phyloP scores from a whole-genome alignment of 2,329 filamentous ascomycete genomes.

The Lachnellula arida region DNA sequence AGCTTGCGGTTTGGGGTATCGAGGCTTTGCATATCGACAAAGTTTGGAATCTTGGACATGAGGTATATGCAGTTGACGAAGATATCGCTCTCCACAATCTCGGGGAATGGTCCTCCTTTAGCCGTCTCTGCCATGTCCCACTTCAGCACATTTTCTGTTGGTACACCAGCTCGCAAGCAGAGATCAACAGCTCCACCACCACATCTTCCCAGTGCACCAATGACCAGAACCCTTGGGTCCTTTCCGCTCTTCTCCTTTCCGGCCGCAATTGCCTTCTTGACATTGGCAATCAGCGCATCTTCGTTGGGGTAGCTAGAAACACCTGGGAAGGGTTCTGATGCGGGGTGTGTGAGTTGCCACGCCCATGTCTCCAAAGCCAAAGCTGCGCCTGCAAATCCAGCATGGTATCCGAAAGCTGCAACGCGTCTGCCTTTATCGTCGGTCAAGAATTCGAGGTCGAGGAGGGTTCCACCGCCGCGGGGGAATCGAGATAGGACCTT shows the following conservation, averaged over 20 bases:
- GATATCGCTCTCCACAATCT: conserved; percentile 71
- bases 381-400: conserved; percentile 69
- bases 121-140: conserved; percentile 77
- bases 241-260: conserved; percentile 63
- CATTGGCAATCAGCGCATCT: conserved; percentile 63
- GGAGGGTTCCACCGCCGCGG: conserved; percentile 68
- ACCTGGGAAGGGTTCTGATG: conserved; percentile 59
- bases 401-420: conserved; percentile 59
- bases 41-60: conserved; percentile 70
- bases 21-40: conserved; percentile 69
- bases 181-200: conserved; percentile 80
- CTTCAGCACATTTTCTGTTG: conserved; percentile 59
- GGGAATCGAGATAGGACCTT: conserved; percentile 75
- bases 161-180: conserved; percentile 68
- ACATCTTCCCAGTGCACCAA: conserved; percentile 80
- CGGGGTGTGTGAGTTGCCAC: conserved; percentile 69
- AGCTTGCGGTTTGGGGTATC: conserved; percentile 65
- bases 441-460: conserved; percentile 83
- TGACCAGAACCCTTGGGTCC: conserved; percentile 72
- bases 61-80: conserved; percentile 90
- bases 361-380: conserved; percentile 77
- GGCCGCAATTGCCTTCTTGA: conserved; percentile 65
- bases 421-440: conserved; percentile 68
- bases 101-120: conserved; percentile 65
- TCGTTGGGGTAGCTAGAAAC: conserved; percentile 71